Percentiles rank a stretch among this genome's conserved stretches.
Evolutionary conservation across 2,329 filamentous ascomycete genomes (phyloP).

Genomic region (Beauveria bassiana): DNA sequence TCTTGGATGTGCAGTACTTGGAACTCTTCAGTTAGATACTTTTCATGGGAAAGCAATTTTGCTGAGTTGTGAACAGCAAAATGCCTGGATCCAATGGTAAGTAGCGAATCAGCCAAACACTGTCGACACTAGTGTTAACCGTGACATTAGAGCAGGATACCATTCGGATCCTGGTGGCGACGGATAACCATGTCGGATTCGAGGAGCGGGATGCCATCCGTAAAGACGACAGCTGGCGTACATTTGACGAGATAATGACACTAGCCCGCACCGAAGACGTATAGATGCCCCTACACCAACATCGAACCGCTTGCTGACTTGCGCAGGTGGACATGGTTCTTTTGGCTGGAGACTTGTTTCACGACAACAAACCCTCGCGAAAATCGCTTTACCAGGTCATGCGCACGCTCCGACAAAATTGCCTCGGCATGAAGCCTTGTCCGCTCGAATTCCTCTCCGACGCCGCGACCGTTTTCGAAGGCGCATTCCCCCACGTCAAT

Average conservation of each 20-base stretch:
- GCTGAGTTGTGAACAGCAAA: neutral
- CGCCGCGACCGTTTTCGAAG: conserved; percentile 81
- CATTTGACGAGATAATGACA: conserved; percentile 91
- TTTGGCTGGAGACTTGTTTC: conserved; percentile 89
- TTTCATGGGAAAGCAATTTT: neutral
- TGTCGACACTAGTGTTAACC: neutral
- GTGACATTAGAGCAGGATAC: conserved; percentile 57
- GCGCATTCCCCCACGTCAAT: conserved; percentile 88
- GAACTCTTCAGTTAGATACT: too few relatives aligned
- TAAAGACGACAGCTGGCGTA: conserved; percentile 95
- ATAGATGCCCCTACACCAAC: neutral
- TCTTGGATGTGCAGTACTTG: neutral
- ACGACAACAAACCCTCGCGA: conserved; percentile 94
- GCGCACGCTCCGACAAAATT: conserved; percentile 87
- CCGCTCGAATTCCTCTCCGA: conserved; percentile 93
- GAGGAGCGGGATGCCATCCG: conserved; percentile 87
- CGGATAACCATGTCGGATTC: conserved; percentile 96
- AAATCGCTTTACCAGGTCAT: conserved; percentile 98
- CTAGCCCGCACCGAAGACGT: conserved; percentile 78
- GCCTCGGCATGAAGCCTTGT: conserved; percentile 89
- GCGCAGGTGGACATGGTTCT: conserved; percentile 85
- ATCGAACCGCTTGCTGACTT: neutral
- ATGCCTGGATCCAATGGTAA: neutral
- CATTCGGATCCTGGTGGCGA: conserved; percentile 88
- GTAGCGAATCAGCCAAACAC: neutral